Evolutionary conservation across 2,329 filamentous ascomycete genomes (phyloP).

Genomic region (Microsporum audouinii): DNA sequence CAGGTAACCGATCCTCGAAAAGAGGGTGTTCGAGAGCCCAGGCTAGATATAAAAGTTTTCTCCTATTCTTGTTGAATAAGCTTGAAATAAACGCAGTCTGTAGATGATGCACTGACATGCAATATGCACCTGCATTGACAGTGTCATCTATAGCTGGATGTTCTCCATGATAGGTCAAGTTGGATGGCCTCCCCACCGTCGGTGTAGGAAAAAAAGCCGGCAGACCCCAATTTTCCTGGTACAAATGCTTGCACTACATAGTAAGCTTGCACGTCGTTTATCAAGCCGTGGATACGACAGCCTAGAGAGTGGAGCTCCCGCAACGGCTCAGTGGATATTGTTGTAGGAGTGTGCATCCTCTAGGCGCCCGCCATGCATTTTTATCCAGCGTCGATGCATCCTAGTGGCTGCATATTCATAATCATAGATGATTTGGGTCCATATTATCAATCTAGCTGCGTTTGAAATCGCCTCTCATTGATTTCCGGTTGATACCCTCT

Average conservation of each 20-base stretch:
- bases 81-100: background rate
- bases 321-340: background rate
- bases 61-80: background rate
- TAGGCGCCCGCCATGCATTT: background rate
- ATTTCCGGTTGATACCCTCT: background rate
- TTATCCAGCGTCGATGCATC: background rate
- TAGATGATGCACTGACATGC: background rate
- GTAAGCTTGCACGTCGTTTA: constrained; percentile 1
- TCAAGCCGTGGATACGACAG: background rate
- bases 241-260: background rate
- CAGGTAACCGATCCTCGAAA: background rate
- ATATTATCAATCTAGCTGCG: background rate
- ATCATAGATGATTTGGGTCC: background rate
- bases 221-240: background rate
- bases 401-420: background rate
- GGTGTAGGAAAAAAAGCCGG: background rate
- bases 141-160: background rate
- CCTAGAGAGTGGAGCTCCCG: background rate
- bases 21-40: background rate
- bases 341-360: background rate
- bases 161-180: background rate
- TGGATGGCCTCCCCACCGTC: background rate
- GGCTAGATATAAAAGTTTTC: background rate
- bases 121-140: background rate
- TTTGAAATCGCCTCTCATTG: background rate